Evolutionary conservation across 179 eudicot genomes (phyloP), one percentile per base, ranked within the genome.

Genomic region (Patellifolia procumbens): DNA sequence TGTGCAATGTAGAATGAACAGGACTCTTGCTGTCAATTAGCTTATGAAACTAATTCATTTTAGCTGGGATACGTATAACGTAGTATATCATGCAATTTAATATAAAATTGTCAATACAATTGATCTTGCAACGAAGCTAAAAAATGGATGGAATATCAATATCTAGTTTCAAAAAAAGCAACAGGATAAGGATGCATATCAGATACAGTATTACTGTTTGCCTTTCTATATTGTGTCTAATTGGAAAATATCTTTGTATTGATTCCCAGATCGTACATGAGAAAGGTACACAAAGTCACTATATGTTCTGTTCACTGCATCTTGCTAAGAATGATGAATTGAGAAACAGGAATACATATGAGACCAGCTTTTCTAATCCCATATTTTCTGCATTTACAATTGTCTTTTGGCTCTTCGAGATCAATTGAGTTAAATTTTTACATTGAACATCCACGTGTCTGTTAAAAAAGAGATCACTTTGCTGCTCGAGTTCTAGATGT

Each of bases 351-450:
- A 73, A 34, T 74, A 37, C 70, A 0, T 49, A 34, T 2, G 42
- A 31, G 12, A 64, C 29, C 24, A 48, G 9, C 63, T 22, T 64
- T 35, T 43, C 45, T 52, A 75, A 64, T 75, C 63, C 37, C 63
- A 22, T 62, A 32, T 39, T 24, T 73, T 37, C 76, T 5, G 29
- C 59, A 2, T 62, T 60, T 20, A 12, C 61, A 12, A 59, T 48
- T 74, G 52, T 60, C 43, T 74, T 72, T 73, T 73, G 76, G 76
- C 76, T 60, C 76, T 73, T 73, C 70, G 31, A 45, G 29, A 31
- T 63, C 55, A 65, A 12, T 65, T 34, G 71, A 49, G 78, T 35
- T 75, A 32, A 75, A 45, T 22, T 31, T 51, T 2, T n/a, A 32
- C 59, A n/a, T 37, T 22, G 51, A 16, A 64, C 37, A 9, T 64